Percentiles rank a stretch among this genome's conserved stretches.
phyloP scores from a whole-genome alignment of 192 early-diverging fungal species.

The Rhizoclosmatium globosum region DNA sequence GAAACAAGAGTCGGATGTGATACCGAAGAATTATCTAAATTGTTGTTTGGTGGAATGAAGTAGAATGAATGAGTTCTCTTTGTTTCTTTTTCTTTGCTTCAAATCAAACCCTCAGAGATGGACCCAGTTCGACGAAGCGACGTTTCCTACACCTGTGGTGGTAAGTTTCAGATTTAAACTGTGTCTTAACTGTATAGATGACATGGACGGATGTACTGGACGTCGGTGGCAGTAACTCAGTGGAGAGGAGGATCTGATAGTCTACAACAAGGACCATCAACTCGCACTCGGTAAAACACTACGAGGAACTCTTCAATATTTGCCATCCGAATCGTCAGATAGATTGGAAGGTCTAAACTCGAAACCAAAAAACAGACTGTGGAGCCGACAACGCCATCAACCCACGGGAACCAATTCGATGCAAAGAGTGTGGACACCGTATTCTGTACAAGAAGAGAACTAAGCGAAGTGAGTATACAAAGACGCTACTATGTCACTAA shows the following conservation, averaged over 20 bases:
- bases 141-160: slow-evolving; percentile 55
- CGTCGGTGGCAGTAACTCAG: not conserved
- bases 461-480: slow-evolving; percentile 75
- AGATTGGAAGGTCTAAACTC: no score
- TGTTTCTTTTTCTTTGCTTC: no score
- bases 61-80: no score
- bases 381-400: slow-evolving; percentile 90
- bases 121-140: slow-evolving; percentile 40
- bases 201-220: not conserved
- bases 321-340: no score
- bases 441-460: slow-evolving; percentile 99
- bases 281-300: not conserved
- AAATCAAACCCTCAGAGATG: not conserved
- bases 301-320: not conserved
- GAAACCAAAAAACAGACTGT: slow-evolving; percentile 65
- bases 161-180: slow-evolving; percentile 29
- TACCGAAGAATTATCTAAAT: not conserved
- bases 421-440: slow-evolving; percentile 93
- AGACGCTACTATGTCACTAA: not conserved
- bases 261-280: not conserved
- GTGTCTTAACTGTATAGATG: not conserved
- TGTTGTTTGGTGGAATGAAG: no score
- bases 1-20: no score
- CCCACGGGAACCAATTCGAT: slow-evolving; percentile 94
- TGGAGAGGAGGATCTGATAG: not conserved